These are phyloP conservation scores for Aspergillus tubingensis DNA, from an alignment of 2,329 filamentous ascomycete species.

Conservation along the genomic window DNA sequence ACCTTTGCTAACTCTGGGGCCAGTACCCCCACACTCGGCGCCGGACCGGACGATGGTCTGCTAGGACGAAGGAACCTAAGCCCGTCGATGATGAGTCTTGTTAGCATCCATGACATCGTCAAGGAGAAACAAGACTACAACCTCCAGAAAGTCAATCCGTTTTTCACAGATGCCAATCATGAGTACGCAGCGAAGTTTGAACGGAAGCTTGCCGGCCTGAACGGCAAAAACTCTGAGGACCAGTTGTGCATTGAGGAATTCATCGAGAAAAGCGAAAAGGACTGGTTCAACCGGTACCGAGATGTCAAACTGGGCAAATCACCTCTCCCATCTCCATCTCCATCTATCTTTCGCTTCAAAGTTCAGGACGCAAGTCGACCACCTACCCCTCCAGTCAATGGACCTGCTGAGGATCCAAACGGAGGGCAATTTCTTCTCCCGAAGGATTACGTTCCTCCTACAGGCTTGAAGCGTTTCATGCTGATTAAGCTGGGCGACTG, in stretches of 20 bases:
- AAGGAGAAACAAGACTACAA: slow-evolving; percentile 62
- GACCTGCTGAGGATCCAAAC: slow-evolving; percentile 36
- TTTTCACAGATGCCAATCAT: slow-evolving; percentile 65
- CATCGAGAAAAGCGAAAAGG: slow-evolving; percentile 64
- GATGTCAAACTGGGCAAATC: slow-evolving; percentile 55
- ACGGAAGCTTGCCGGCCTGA: slow-evolving; percentile 57
- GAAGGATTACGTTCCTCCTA: slow-evolving; percentile 57
- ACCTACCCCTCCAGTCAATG: slow-evolving; percentile 28
- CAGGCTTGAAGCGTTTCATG: slow-evolving; percentile 56
- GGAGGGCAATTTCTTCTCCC: slow-evolving; percentile 57
- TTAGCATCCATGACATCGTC: slow-evolving; percentile 54
- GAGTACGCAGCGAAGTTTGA: slow-evolving; percentile 62
- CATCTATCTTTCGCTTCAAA: slow-evolving; percentile 34
- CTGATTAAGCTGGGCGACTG: slow-evolving; percentile 60
- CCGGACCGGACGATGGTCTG: neutral
- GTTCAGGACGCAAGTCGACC: slow-evolving; percentile 40
- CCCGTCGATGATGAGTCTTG: slow-evolving; percentile 19
- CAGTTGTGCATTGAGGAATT: slow-evolving; percentile 65
- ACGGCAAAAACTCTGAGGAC: slow-evolving; percentile 58
- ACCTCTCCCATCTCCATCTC: slow-evolving; percentile 43
- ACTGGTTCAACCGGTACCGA: slow-evolving; percentile 63
- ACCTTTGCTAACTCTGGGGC: neutral
- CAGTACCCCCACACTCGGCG: neutral
- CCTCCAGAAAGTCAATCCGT: slow-evolving; percentile 66
- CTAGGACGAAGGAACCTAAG: neutral